Conservation (phyloP, 805 yeast genomes). For the Pichia heedii region DNA sequence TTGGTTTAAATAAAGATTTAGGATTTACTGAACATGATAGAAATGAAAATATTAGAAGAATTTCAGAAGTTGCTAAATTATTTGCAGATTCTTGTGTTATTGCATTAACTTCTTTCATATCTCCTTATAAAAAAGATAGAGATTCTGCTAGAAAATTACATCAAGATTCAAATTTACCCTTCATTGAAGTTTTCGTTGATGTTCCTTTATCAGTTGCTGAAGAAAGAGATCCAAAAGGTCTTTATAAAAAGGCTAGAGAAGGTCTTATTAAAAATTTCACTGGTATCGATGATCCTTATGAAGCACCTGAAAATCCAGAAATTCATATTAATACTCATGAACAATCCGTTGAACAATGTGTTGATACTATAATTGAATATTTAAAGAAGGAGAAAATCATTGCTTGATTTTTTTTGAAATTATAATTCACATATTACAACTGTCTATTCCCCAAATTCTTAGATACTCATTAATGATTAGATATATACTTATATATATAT, state of each 20-base stretch:
- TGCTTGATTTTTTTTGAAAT: too few species aligned
- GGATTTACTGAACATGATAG: slow-evolving; percentile 90
- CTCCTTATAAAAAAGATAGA: slow-evolving; percentile 84
- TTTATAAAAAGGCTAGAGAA: slow-evolving; percentile 93
- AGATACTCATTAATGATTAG: too few species aligned
- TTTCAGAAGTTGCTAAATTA: slow-evolving; percentile 86
- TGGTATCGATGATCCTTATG: slow-evolving; percentile 93
- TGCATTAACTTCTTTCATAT: slow-evolving; percentile 84
- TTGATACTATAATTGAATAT: slow-evolving; percentile 60
- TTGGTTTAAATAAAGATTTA: slow-evolving; percentile 89
- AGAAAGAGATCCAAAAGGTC: slow-evolving; percentile 94
- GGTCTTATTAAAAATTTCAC: slow-evolving; percentile 92
- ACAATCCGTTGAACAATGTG: slow-evolving; percentile 71
- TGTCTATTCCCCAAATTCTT: too few species aligned
- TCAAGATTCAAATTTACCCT: slow-evolving; percentile 63
- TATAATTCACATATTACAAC: too few species aligned
- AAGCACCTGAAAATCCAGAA: slow-evolving; percentile 82
- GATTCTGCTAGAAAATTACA: slow-evolving; percentile 80
- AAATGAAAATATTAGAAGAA: slow-evolving; percentile 91
- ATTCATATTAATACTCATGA: slow-evolving; percentile 69
- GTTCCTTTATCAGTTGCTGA: slow-evolving; percentile 94
- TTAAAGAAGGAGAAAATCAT: slow-evolving; percentile 25
- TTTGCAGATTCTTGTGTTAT: slow-evolving; percentile 90
- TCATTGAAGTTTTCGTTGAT: slow-evolving; percentile 85
- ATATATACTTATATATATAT: too few species aligned